A percentile compares a stretch with the other conserved stretches of the same genome.
Conservation (phyloP, 2,329 filamentous ascomycete species). For the Arachnopeziza araneosa region DNA sequence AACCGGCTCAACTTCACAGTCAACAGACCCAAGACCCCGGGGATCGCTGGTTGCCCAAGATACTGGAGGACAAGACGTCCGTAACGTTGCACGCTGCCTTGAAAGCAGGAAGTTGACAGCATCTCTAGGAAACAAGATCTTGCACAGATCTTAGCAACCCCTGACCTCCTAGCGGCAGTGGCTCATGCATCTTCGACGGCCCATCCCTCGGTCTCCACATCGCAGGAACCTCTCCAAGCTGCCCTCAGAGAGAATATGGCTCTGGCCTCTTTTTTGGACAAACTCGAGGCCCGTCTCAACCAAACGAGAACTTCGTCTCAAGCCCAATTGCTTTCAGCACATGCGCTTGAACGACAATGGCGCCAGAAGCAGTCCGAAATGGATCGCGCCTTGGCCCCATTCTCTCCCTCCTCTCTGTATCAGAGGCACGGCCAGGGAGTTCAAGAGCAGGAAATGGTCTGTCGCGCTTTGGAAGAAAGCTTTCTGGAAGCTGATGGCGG, state of each 20-base stretch:
- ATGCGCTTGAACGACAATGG: conserved; percentile 90
- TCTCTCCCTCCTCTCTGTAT: conserved; percentile 82
- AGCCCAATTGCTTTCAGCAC: conserved; percentile 73
- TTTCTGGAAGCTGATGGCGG: conserved; percentile 57
- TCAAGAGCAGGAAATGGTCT: conserved; percentile 76
- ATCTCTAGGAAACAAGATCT: conserved; percentile 68
- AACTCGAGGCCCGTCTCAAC: conserved; percentile 51
- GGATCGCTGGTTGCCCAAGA: conserved; percentile 72
- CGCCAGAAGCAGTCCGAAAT: conserved; percentile 82
- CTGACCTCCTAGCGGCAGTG: conserved; percentile 66
- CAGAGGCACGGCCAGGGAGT: conserved; percentile 71
- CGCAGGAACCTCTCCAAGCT: conserved; percentile 57
- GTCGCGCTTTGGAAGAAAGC: conserved; percentile 82
- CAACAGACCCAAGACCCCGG: conserved; percentile 50
- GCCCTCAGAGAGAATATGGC: conserved; percentile 67
- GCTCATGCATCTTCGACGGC: conserved; percentile 59
- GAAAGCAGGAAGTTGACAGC: conserved; percentile 11
- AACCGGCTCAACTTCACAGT: conserved; percentile 25
- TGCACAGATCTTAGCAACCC: conserved; percentile 58
- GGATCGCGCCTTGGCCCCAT: conserved; percentile 77
- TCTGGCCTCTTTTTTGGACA: conserved; percentile 57
- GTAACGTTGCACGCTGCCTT: conserved; percentile 30
- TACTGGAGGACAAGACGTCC: conserved; percentile 77
- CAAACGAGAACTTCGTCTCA: conserved; percentile 67
- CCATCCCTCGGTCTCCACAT: conserved; percentile 66